Evolutionary conservation across 2,329 filamentous ascomycete species (phyloP).

Genomic region (Zymoseptoria crescenta): DNA sequence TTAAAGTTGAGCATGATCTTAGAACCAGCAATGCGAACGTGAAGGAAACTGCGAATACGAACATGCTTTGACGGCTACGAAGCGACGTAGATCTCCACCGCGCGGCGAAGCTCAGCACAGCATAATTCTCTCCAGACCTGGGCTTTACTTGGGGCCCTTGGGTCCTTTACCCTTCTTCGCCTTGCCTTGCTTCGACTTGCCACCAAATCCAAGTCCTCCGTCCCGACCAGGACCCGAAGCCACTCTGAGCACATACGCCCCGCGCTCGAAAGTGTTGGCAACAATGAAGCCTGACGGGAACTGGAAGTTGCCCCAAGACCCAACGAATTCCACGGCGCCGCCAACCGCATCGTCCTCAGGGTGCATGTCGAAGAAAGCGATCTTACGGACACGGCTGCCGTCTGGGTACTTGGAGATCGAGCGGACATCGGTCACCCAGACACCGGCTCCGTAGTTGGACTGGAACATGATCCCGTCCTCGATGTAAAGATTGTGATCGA

Average conservation of each 20-base stretch:
- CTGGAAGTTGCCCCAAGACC: constrained; percentile 45
- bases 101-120: no score
- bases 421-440: constrained; percentile 31
- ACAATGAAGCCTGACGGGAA: constrained; percentile 45
- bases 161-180: neutral
- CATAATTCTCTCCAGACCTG: no score
- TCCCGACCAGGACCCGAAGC: constrained; percentile 14
- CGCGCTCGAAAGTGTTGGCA: constrained; percentile 46
- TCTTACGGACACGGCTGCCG: constrained; percentile 38
- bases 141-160: neutral
- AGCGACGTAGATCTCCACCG: no score
- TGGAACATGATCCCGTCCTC: constrained; percentile 31
- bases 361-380: constrained; percentile 45
- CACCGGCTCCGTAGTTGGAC: constrained; percentile 30
- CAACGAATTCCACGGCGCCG: constrained; percentile 33
- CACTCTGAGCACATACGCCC: constrained; percentile 29
- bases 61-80: no score
- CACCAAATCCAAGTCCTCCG: constrained; percentile 16
- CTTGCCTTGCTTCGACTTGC: constrained; percentile 10
- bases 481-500: constrained; percentile 39
- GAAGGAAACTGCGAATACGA: no score
- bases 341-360: constrained; percentile 40
- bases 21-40: no score
- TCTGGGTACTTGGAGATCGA: constrained; percentile 36
- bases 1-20: no score